These are phyloP conservation scores for Ascocoryne sarcoides DNA, from an alignment of 2,329 filamentous ascomycete species.

Conservation along the genomic window DNA sequence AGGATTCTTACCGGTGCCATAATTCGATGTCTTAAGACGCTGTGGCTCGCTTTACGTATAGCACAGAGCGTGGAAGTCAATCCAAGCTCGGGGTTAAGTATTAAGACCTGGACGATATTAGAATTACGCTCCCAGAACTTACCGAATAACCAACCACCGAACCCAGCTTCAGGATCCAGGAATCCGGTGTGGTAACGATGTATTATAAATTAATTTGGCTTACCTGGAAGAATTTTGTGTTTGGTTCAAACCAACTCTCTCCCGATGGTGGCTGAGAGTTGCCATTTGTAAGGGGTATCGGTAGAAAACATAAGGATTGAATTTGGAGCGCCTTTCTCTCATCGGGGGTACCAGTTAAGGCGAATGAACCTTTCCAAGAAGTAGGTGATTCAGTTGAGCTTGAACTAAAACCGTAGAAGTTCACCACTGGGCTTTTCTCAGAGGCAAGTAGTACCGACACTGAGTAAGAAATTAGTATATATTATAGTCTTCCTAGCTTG, in stretches of 20 bases:
- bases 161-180: too few species aligned
- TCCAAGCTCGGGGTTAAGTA: conserved; percentile 35
- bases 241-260: too few species aligned
- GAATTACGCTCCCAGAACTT: too few species aligned
- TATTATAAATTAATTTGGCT: too few species aligned
- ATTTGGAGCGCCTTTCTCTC: not conserved
- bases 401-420: conserved; percentile 21
- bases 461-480: conserved; percentile 11
- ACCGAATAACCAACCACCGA: too few species aligned
- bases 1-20: conserved; percentile 9
- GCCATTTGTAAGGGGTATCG: not conserved
- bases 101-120: conserved; percentile 24
- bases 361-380: conserved; percentile 17
- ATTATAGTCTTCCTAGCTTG: not conserved
- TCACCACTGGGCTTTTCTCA: conserved; percentile 16
- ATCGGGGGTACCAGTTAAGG: conserved; percentile 1
- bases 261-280: too few species aligned
- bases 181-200: too few species aligned
- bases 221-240: not conserved
- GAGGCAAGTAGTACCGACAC: conserved; percentile 23
- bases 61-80: conserved; percentile 34
- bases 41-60: conserved; percentile 5
- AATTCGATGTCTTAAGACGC: conserved; percentile 4
- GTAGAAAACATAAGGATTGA: not conserved
- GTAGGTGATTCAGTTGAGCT: conserved; percentile 1